Conservation (phyloP, 257 asterid genomes). For the Dorcoceras hygrometricum region DNA sequence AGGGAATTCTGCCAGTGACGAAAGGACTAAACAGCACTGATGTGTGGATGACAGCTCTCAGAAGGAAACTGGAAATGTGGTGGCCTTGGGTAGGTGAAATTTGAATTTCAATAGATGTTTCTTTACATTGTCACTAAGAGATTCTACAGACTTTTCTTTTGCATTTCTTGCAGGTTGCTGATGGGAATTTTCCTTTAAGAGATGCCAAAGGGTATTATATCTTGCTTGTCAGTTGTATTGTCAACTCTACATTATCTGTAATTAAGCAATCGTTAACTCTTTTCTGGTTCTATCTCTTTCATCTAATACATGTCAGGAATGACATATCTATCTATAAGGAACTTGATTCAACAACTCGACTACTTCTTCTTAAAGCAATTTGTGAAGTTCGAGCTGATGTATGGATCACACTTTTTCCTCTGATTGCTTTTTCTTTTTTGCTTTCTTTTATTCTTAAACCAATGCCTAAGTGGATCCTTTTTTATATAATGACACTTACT, state of each 20-base stretch:
- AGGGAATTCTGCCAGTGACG: conserved; percentile 61
- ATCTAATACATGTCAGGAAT: conserved; percentile 48
- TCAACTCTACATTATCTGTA: conserved; percentile 11
- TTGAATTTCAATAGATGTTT: conserved; percentile 12
- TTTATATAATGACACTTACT: background rate
- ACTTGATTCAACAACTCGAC: conserved; percentile 68
- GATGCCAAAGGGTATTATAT: conserved; percentile 66
- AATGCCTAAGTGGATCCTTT: conserved; percentile 3
- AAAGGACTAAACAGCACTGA: conserved; percentile 44
- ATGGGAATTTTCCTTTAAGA: conserved; percentile 70
- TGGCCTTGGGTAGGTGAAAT: conserved; percentile 86
- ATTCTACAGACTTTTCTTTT: conserved; percentile 18
- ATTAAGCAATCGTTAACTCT: background rate
- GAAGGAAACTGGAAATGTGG: conserved; percentile 59
- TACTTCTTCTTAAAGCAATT: conserved; percentile 75
- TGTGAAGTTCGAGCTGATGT: conserved; percentile 93
- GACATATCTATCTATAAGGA: conserved; percentile 66
- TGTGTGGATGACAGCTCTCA: conserved; percentile 61
- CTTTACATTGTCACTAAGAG: conserved; percentile 6
- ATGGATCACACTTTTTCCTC: conserved; percentile 26
- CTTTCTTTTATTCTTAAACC: conserved; percentile 13
- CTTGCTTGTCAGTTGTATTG: conserved; percentile 20
- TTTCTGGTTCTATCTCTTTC: background rate
- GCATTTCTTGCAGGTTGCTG: conserved; percentile 59
- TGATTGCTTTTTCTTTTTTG: background rate